Evolutionary conservation across 768 basidiomycete species (phyloP), one percentile per base, ranked within the genome.

Genomic region (Lactifluus subvellereus): DNA sequence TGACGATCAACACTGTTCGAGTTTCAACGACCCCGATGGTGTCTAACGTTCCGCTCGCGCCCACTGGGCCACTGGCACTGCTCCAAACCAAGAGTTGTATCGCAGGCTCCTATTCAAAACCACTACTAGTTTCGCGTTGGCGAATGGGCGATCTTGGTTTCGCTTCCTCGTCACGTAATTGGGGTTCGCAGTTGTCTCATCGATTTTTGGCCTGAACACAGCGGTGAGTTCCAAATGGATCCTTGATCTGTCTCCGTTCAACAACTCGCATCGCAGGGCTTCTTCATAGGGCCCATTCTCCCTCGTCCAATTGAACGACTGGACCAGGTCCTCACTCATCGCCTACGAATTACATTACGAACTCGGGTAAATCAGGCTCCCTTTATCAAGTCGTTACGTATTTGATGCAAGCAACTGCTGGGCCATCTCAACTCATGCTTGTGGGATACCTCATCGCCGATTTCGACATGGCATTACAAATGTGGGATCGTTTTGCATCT

Each of bases 401-500:
- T 57, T 56, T 69, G 9, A 71, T 81, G 22, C 74, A 77, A 57
- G 74, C 74, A n/a, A 72, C 76, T 30, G 74, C 77, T 8, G 72
- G 74, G 7, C 81, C 81, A 4, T 83, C 78, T 64, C 80, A 80
- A 0, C 69, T 77, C 2, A 77, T 81, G 57, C 74, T 77, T 38
- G 62, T 79, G 22, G 74, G 76, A 0, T 82, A 75, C 65, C 66
- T 71, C 27, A 67, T 81, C 59, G 77, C 76, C n/a, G 81, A 81
- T 0, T 70, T 80, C 33, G 79, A 78, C 13, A 62, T 79, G 61
- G 77, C 81, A 22, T 52, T 80, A 22, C 77, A 79, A 74, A 86
- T 37, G 22, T 43, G 38, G 22, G 35, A 11, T 6, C 7, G 13
- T 54, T 57, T 8, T 18, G 11, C 30, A 18, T 20, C 20, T 43